These are phyloP conservation scores for Colletotrichum kahawae DNA, from an alignment of 2,329 filamentous ascomycete species.

Conservation along the genomic window DNA sequence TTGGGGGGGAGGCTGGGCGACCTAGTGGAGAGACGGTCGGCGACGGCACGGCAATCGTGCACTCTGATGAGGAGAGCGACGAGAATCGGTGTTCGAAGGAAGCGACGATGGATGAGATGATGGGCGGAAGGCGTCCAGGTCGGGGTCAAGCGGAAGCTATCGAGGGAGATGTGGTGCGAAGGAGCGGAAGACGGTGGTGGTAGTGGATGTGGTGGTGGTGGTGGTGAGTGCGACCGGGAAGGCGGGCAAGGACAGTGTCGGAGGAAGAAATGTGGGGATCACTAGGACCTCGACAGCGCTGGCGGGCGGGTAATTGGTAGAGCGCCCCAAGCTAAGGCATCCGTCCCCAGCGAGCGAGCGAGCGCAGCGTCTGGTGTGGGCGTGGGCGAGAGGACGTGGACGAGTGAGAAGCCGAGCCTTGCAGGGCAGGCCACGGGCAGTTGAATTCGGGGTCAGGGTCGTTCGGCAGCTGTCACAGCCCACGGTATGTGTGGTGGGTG, in stretches of 20 bases:
- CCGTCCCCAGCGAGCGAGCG: constrained; percentile 3
- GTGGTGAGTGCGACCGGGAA: constrained; percentile 16
- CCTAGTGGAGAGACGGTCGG: neutral
- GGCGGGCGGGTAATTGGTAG: constrained; percentile 15
- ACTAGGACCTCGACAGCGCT: constrained; percentile 14
- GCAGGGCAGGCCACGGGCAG: neutral
- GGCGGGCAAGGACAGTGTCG: constrained; percentile 22
- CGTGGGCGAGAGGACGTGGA: neutral
- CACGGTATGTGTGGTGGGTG: neutral
- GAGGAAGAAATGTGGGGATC: constrained; percentile 23
- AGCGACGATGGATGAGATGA: constrained; percentile 11
- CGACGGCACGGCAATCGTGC: neutral
- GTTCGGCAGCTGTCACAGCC: constrained; percentile 1
- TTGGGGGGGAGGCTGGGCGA: neutral
- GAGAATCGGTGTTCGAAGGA: neutral
- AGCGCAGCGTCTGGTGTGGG: neutral
- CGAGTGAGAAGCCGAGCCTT: constrained; percentile 16
- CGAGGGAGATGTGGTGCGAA: constrained; percentile 21
- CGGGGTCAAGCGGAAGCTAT: constrained; percentile 16
- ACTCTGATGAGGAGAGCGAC: neutral
- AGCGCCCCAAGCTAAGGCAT: constrained; percentile 9
- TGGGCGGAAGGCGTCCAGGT: neutral
- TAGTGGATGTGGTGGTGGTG: neutral
- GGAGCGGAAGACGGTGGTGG: constrained; percentile 8
- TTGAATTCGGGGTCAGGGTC: neutral